phyloP scores from a whole-genome alignment of 345 rosid species.

The Ceriops decandra region DNA sequence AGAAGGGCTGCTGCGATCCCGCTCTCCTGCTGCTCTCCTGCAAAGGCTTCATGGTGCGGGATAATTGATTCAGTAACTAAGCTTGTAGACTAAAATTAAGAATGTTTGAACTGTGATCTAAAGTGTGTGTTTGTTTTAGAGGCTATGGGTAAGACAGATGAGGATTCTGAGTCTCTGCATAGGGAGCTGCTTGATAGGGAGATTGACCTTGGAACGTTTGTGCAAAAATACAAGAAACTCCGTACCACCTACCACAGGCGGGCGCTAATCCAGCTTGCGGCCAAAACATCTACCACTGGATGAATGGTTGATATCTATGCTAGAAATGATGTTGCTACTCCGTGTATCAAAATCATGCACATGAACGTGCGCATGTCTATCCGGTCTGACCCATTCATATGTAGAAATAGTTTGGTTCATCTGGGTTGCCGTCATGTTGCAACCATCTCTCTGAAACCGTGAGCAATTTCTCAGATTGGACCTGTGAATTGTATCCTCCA shows the following conservation, averaged over 20 bases:
- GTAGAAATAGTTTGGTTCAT: too few relatives aligned
- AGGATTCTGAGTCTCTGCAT: constrained; percentile 69
- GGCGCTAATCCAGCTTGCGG: constrained; percentile 68
- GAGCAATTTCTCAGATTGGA: too few relatives aligned
- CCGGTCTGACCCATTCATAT: too few relatives aligned
- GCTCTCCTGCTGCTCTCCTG: constrained; percentile 64
- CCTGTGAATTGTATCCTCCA: too few relatives aligned
- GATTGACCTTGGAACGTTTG: constrained; percentile 54
- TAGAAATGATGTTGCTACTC: not conserved
- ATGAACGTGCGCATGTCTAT: not conserved
- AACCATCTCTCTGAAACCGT: too few relatives aligned
- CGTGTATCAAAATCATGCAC: not conserved
- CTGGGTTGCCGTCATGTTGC: too few relatives aligned
- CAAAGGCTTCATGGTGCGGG: constrained; percentile 67
- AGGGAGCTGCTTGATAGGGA: constrained; percentile 63
- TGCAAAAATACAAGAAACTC: constrained; percentile 75
- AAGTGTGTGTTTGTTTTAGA: constrained; percentile 38
- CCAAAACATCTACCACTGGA: constrained; percentile 46
- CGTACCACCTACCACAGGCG: constrained; percentile 69
- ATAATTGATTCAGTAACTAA: not conserved
- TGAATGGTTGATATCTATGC: not conserved
- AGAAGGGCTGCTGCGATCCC: constrained; percentile 62
- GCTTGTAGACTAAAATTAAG: too few relatives aligned
- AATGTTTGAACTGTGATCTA: not conserved
- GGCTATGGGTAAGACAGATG: constrained; percentile 60